A percentile compares a stretch with the other conserved stretches of the same genome.
These are phyloP conservation scores for Paramyrothecium roridum DNA, from an alignment of 2,329 filamentous ascomycete species.

Conservation along the genomic window DNA sequence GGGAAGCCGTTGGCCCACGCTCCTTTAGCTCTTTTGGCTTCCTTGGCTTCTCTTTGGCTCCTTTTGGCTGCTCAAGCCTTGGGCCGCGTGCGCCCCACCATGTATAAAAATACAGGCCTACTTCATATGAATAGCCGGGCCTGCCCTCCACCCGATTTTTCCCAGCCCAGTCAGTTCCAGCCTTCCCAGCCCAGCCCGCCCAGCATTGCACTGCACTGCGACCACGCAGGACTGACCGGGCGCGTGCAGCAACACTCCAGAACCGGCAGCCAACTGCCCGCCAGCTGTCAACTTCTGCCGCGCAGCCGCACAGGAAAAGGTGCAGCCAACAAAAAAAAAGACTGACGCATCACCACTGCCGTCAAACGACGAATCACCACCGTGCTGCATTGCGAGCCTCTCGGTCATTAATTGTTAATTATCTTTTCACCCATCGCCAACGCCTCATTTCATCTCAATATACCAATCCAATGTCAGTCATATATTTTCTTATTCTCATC, in stretches of 20 bases:
- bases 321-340: not conserved
- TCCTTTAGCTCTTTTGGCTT: constrained; percentile 2
- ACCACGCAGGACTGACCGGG: not conserved
- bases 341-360: no score
- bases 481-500: no score
- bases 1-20: constrained; percentile 28
- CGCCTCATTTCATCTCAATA: no score
- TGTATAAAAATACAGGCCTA: constrained; percentile 43
- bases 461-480: no score
- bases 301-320: not conserved
- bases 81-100: constrained; percentile 21
- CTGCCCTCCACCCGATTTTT: constrained; percentile 41
- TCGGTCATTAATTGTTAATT: no score
- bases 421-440: no score
- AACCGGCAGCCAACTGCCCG: not conserved
- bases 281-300: not conserved
- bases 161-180: constrained; percentile 15
- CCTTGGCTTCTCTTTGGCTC: not conserved
- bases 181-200: constrained; percentile 6
- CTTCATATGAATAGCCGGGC: constrained; percentile 40
- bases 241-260: no score
- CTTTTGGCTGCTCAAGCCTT: constrained; percentile 13
- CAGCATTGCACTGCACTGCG: not conserved
- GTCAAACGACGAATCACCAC: no score
- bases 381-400: no score